Evolutionary conservation across 352 stramenopile genomes (phyloP).

Genomic region (Phytophthora rubi): DNA sequence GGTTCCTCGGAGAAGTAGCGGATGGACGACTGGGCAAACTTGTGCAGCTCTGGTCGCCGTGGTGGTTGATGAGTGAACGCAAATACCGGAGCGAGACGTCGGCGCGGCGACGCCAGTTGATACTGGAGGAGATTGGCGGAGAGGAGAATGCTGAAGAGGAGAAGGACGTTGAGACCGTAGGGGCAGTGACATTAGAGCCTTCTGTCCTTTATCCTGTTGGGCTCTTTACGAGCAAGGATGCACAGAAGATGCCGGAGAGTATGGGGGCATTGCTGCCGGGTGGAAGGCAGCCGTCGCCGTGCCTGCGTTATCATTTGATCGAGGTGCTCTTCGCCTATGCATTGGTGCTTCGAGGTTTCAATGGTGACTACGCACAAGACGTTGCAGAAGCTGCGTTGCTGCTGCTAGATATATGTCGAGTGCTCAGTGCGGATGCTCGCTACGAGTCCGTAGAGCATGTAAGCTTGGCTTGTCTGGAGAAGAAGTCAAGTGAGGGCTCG

Average conservation of each 20-base stretch:
- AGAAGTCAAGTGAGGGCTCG: conserved; percentile 20
- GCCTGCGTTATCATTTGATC: conserved; percentile 63
- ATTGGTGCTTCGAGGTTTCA: conserved; percentile 75
- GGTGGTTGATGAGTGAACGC: conserved; percentile 59
- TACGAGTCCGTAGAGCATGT: conserved; percentile 60
- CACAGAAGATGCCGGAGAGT: conserved; percentile 42
- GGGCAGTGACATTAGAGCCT: conserved; percentile 1
- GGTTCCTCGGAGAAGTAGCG: conserved; percentile 71
- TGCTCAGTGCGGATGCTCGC: conserved; percentile 55
- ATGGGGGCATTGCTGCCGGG: conserved; percentile 43
- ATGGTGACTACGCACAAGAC: conserved; percentile 78
- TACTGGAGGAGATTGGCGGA: conserved; percentile 51
- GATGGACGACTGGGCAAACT: conserved; percentile 70
- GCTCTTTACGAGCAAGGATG: conserved; percentile 54
- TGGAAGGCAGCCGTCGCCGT: conserved; percentile 42
- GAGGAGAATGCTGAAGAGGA: conserved; percentile 16
- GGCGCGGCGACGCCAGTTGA: conserved; percentile 43
- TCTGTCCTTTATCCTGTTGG: conserved; percentile 49
- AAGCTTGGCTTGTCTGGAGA: conserved; percentile 47
- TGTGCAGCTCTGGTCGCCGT: conserved; percentile 72
- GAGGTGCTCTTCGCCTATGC: conserved; percentile 79
- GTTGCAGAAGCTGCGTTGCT: conserved; percentile 48
- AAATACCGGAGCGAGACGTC: conserved; percentile 66
- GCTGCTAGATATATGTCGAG: conserved; percentile 54
- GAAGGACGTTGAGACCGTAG: conserved; percentile 7